These are phyloP conservation scores for Musa schizocarpa DNA, from an alignment of 176 grass and related monocot genomes.

Conservation along the genomic window DNA sequence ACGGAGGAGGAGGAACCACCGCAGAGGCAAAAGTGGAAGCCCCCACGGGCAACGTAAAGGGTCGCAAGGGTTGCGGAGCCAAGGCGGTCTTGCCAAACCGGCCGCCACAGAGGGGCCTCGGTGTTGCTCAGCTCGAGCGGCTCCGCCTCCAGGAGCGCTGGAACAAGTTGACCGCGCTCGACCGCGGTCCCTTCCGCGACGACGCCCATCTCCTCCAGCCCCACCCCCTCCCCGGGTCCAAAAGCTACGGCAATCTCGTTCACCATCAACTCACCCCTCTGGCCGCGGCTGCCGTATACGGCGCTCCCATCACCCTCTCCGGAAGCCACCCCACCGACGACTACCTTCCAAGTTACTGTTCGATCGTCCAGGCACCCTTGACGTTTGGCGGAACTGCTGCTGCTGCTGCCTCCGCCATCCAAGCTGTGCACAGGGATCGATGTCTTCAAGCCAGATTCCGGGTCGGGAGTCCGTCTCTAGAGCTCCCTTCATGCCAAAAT, in stretches of 20 bases:
- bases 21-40: constrained; percentile 1
- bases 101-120: constrained; percentile 56
- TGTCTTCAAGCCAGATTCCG: not conserved
- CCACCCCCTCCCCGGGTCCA: not conserved
- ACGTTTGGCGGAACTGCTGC: not conserved
- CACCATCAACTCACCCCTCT: constrained; percentile 1
- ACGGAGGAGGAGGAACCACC: not conserved
- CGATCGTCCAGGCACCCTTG: not conserved
- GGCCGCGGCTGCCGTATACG: constrained; percentile 14
- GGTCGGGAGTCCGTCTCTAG: constrained; percentile 19
- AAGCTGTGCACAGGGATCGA: not conserved
- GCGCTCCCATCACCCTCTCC: constrained; percentile 26
- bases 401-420: not conserved
- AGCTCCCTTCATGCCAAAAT: constrained; percentile 34
- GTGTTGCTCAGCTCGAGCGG: constrained; percentile 66
- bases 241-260: too few relatives aligned
- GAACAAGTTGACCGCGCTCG: constrained; percentile 22
- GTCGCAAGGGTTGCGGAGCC: not conserved
- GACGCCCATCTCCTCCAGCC: constrained; percentile 5
- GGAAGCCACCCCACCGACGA: not conserved
- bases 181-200: not conserved
- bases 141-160: constrained; percentile 43
- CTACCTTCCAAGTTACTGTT: not conserved
- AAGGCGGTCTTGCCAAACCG: constrained; percentile 23
- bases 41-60: constrained; percentile 4